Evolutionary conservation across 805 yeast genomes (phyloP).

Genomic region (Lipomyces chichibuensis): DNA sequence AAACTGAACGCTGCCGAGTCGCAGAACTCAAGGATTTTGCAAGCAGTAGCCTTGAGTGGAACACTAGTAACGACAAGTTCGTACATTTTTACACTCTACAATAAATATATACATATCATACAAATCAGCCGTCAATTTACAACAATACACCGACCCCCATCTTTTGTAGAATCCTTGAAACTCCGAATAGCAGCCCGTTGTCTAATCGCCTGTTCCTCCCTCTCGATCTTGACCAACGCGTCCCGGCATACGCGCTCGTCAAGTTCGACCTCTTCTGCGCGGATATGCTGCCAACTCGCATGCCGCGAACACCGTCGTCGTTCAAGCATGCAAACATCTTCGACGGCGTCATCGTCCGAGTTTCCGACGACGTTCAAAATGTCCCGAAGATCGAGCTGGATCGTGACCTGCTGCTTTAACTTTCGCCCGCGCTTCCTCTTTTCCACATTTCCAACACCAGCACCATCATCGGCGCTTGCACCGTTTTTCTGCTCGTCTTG

Average conservation of each 20-base stretch:
- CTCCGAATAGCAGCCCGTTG: conserved; percentile 21
- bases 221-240: conserved; percentile 13
- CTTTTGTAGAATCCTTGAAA: conserved; percentile 22
- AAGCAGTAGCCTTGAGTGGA: not conserved
- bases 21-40: conserved; percentile 24
- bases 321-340: conserved; percentile 32
- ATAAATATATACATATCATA: not conserved
- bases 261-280: conserved; percentile 32
- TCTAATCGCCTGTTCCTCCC: conserved; percentile 15
- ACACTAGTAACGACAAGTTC: no score
- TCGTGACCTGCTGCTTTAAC: conserved; percentile 12
- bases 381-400: conserved; percentile 15
- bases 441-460: not conserved
- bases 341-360: conserved; percentile 10
- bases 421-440: not conserved
- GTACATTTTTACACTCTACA: not conserved
- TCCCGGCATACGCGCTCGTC: conserved; percentile 25
- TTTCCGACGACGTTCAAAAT: conserved; percentile 8
- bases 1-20: conserved; percentile 24
- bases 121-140: not conserved
- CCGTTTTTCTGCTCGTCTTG: conserved; percentile 11
- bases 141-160: conserved; percentile 22
- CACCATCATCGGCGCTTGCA: not conserved
- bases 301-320: conserved; percentile 36
- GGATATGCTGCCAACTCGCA: conserved; percentile 35